Evolutionary conservation across 106 monocot species (phyloP), one percentile per base, ranked within the genome.

Genomic region (Dendrobium catenatum): DNA sequence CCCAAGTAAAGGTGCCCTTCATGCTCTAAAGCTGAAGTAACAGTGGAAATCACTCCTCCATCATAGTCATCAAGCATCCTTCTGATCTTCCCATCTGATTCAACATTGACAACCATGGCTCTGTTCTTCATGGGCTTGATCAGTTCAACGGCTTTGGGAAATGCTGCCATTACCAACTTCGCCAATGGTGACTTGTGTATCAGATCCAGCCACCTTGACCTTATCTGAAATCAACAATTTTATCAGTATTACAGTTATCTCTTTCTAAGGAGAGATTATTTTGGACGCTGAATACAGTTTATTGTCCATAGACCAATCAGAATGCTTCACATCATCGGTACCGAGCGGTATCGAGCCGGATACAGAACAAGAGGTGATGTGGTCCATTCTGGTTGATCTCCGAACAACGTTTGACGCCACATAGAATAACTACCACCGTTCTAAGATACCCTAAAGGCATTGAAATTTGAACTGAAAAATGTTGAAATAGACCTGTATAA

Each of bases 11-110:
- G 84, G 80, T 86, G 43, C 0, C 82, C 90, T 19, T 84, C 82
- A 43, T 47, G 82, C 54, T 90, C 90, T 47, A 86, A 0, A 0
- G 86, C 87, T 0, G 90, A 86, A n/a, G 90, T 90, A 37, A 90
- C 81, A 58, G 88, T 86, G 0, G 88, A 79, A 77, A 90, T 84
- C 18, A 82, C 84, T 9, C 42, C 82, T 13, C 88, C 90, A 41
- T 84, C n/a, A 6, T 77, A 72, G 33, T 90, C 88, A 55, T 86
- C 90, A 6, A 90, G 51, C 64, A 73, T 19, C 44, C 78, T 55
- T 6, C 16, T 74, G 31, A 90, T 74, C 77, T 72, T 82, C 10
- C 90, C 90, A 13, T 85, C 67, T 1, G 56, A 61, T 5, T 58
- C 84, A 15, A 84, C 86, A 17, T 84, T 82, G 13, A 82, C n/a